Percentiles rank a stretch among this genome's conserved stretches.
These are phyloP conservation scores for Pestalotiopsis sp. DNA, from an alignment of 2,329 filamentous ascomycete genomes.

Conservation along the genomic window DNA sequence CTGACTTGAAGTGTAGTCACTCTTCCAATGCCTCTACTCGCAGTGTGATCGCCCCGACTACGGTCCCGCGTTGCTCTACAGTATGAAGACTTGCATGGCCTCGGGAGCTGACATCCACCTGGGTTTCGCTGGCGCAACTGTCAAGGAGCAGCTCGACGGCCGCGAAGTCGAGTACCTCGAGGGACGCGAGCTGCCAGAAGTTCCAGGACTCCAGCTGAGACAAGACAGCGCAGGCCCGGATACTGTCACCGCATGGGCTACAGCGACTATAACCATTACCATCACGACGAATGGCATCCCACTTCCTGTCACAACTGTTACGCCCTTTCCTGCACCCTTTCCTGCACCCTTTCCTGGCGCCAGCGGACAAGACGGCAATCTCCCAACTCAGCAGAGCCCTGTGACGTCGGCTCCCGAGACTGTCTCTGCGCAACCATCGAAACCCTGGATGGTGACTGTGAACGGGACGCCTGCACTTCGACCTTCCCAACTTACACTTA, in stretches of 20 bases:
- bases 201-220: slow-evolving; percentile 27
- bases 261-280: not conserved
- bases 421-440: not conserved
- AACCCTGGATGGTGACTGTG: slow-evolving; percentile 8
- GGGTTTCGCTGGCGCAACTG: slow-evolving; percentile 22
- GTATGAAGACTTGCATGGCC: slow-evolving; percentile 27
- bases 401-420: not conserved
- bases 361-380: not conserved
- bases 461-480: not conserved
- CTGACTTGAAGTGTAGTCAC: slow-evolving; percentile 18
- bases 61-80: slow-evolving; percentile 27
- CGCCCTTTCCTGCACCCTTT: slow-evolving; percentile 1
- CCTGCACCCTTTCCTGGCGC: not conserved
- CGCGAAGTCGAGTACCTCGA: slow-evolving; percentile 31
- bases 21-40: slow-evolving; percentile 32
- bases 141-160: slow-evolving; percentile 24
- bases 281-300: not conserved
- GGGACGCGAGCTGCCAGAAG: slow-evolving; percentile 24
- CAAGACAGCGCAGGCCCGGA: slow-evolving; percentile 23
- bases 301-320: not conserved
- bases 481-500: not conserved
- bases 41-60: slow-evolving; percentile 31
- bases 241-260: not conserved
- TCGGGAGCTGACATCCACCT: slow-evolving; percentile 31
- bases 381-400: not conserved